Evolutionary conservation across 2,329 filamentous ascomycete genomes (phyloP), one percentile per base, ranked within the genome.

Genomic region (Clonostachys rhizophaga): DNA sequence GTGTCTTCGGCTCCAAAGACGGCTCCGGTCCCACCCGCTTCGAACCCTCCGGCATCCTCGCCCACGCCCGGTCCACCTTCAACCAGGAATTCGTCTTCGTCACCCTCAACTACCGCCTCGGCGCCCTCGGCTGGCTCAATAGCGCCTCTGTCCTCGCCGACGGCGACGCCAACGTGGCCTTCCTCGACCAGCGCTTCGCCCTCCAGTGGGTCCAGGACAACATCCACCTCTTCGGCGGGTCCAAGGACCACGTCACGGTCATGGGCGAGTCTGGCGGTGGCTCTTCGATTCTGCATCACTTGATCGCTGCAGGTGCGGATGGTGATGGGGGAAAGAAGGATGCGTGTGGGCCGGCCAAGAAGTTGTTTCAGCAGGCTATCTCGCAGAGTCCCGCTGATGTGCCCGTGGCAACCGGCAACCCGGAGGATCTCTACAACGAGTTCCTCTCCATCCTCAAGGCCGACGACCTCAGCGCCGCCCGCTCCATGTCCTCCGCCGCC

Each of bases 231-330:
- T 65, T 77, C 34, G 72, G 71, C 20, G 75, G 74, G 13, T 68
- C 74, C 50, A 57, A 63, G 16, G 57, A 55, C 2, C 55, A 63
- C 3, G 71, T 77, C 14, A 74, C 70, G 2, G 64, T 71, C 12
- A 68, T 69, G 58, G 74, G 73, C 12, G 67, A 74, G 50, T 73
- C 67, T 4, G 70, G 71, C 4, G 74, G 73, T 12, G 72, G 66
- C 9, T 65, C 62, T 6, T 67, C 63, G 5, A 62, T 71, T 46
- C 51, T 68, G 44, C 62, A 67, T 45, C 68, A 69, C 33, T 34
- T 48, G 18, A 34, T 48, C 34, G 40, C 42, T 30, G 24, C 24
- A 6, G 24, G 24, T 8, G 24, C 24, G 24, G 24, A 24, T 24
- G 24, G 7, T 20, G 6, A 20, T 16, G 16, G 16, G 16, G 16